A percentile compares a stretch with the other conserved stretches of the same genome.
phyloP scores from a whole-genome alignment of 1,139 yeast genomes.

The Debaryomycetaceae sp. region DNA sequence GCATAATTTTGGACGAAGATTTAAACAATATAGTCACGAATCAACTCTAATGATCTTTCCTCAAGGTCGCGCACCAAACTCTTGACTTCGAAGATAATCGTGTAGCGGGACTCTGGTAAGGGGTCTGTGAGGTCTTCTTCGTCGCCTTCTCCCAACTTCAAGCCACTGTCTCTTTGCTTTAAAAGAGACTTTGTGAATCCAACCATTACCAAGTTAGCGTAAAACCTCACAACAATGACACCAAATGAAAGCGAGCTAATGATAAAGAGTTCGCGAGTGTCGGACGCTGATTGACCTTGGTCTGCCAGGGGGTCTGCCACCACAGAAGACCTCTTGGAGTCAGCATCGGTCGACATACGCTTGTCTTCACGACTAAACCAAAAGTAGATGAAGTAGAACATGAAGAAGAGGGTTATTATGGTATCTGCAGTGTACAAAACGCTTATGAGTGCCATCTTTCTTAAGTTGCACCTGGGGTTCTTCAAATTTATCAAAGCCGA shows the following conservation, averaged over 20 bases:
- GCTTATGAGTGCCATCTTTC: constrained; percentile 58
- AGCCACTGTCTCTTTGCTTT: constrained; percentile 20
- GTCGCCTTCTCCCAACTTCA: neutral
- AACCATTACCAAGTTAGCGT: constrained; percentile 62
- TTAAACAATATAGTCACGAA: neutral
- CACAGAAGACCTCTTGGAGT: neutral
- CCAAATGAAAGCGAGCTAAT: constrained; percentile 57
- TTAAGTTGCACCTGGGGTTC: constrained; percentile 26
- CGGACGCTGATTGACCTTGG: constrained; percentile 50
- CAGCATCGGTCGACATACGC: constrained; percentile 10
- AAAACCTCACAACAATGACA: constrained; percentile 54
- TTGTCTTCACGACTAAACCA: constrained; percentile 63
- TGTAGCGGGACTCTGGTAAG: neutral
- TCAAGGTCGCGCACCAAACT: neutral
- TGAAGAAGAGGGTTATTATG: constrained; percentile 60
- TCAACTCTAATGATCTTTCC: neutral
- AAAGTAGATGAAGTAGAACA: constrained; percentile 65
- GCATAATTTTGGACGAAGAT: constrained; percentile 14
- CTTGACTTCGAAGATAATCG: neutral
- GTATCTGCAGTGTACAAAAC: constrained; percentile 68
- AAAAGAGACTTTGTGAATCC: constrained; percentile 53
- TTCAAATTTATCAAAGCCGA: constrained; percentile 51
- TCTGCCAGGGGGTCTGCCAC: neutral
- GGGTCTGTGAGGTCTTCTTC: neutral
- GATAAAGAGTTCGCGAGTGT: constrained; percentile 66